These are phyloP conservation scores for Pseudoscleropodium purum DNA, from an alignment of 225 moss, liverwort and hornwort species.

Conservation along the genomic window DNA sequence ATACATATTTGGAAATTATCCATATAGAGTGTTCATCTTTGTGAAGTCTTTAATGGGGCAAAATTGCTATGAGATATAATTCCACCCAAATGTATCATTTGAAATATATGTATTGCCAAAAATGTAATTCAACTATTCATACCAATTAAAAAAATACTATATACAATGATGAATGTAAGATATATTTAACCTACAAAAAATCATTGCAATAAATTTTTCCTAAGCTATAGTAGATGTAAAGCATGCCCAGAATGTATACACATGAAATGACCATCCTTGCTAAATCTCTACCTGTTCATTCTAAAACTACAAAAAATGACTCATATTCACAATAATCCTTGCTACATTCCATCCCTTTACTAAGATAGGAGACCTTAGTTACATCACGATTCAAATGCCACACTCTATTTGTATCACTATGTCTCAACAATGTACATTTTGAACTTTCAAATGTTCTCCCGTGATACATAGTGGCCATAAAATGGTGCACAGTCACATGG, in stretches of 20 bases:
- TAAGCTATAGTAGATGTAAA: accelerated
- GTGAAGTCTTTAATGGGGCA: accelerated
- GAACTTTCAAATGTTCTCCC: not conserved
- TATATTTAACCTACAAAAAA: not conserved
- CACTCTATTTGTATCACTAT: no score
- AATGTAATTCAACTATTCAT: no score
- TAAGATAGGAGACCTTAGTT: not conserved
- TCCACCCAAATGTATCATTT: not conserved
- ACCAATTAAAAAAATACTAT: not conserved
- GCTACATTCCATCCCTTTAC: accelerated
- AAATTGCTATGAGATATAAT: accelerated
- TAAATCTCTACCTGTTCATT: accelerated
- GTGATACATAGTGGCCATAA: no score
- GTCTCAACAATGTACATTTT: no score
- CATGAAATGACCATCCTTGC: not conserved
- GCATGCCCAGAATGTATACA: not conserved
- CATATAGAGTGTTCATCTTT: accelerated
- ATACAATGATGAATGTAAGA: not conserved
- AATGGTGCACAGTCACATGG: not conserved
- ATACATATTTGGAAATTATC: not conserved
- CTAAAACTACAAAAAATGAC: not conserved
- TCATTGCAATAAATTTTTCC: accelerated
- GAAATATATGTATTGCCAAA: not conserved
- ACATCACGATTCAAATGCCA: not conserved
- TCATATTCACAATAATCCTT: not conserved